Evolutionary conservation across 805 yeast genomes (phyloP).

Genomic region (Ogataea neopini): DNA sequence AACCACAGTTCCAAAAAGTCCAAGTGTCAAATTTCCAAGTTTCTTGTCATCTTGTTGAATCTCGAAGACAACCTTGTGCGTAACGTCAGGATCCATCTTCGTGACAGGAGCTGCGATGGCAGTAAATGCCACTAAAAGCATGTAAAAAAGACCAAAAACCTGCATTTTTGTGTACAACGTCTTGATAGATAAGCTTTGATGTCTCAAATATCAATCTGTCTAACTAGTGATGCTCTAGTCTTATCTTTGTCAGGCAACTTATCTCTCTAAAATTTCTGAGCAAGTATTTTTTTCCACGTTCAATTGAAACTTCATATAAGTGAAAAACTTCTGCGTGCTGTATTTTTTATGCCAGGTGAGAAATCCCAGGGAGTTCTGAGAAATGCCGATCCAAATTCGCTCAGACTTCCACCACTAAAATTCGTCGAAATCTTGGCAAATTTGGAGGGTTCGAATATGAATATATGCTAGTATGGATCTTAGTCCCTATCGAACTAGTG

Average conservation of each 20-base stretch:
- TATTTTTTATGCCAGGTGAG: neutral
- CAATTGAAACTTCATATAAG: neutral
- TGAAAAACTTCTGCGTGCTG: neutral
- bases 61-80: constrained; percentile 47
- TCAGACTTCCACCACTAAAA: neutral
- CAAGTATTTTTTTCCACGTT: too few relatives aligned
- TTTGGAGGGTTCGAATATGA: too few relatives aligned
- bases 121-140: constrained; percentile 2
- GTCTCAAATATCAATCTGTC: neutral
- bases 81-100: constrained; percentile 47
- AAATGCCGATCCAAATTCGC: neutral
- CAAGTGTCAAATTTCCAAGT: constrained; percentile 53
- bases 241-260: neutral
- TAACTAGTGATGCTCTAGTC: neutral
- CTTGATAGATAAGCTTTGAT: neutral
- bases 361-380: neutral
- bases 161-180: neutral
- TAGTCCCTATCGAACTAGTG: too few relatives aligned
- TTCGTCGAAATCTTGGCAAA: too few relatives aligned
- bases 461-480: too few relatives aligned
- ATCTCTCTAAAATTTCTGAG: neutral
- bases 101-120: constrained; percentile 9
- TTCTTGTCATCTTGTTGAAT: constrained; percentile 34
- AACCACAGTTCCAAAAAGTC: constrained; percentile 63
- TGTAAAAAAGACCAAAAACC: neutral